phyloP scores from a whole-genome alignment of 2,329 filamentous ascomycete genomes.

The Penicillium sp. region DNA sequence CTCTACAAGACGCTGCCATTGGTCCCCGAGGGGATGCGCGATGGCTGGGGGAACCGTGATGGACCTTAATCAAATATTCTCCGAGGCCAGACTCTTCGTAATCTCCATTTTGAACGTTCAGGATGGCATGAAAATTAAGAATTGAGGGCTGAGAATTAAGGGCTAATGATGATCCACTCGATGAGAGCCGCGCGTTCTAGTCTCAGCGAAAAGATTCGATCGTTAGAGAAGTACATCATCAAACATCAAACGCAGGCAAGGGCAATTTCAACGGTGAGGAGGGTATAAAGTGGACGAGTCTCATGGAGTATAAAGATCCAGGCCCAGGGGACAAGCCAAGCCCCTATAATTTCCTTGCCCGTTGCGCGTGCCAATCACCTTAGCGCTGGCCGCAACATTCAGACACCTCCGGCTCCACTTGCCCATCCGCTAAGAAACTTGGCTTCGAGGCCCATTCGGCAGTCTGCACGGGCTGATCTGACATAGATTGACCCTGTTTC shows the following conservation, averaged over 20 bases:
- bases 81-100: background rate
- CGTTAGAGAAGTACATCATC: background rate
- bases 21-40: conserved; percentile 2
- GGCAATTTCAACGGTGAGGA: background rate
- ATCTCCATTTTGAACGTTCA: background rate
- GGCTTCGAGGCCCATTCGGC: conserved; percentile 18
- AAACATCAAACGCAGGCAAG: too few relatives aligned
- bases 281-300: background rate
- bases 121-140: background rate
- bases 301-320: background rate
- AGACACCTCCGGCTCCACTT: conserved; percentile 9
- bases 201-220: background rate
- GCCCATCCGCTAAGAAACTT: conserved; percentile 24
- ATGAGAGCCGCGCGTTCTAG: background rate
- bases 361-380: conserved; percentile 14
- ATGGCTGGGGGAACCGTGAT: conserved; percentile 18
- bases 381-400: background rate
- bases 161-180: background rate
- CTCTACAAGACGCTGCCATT: conserved; percentile 5
- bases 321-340: background rate
- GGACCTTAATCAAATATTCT: background rate
- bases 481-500: conserved; percentile 22
- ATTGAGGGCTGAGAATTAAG: background rate
- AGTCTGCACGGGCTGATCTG: conserved; percentile 8
- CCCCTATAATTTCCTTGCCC: conserved; percentile 11